Base-by-base conservation (phyloP, 2,329 filamentous ascomycete species). In the Neofusicoccum cordaticola region DNA sequence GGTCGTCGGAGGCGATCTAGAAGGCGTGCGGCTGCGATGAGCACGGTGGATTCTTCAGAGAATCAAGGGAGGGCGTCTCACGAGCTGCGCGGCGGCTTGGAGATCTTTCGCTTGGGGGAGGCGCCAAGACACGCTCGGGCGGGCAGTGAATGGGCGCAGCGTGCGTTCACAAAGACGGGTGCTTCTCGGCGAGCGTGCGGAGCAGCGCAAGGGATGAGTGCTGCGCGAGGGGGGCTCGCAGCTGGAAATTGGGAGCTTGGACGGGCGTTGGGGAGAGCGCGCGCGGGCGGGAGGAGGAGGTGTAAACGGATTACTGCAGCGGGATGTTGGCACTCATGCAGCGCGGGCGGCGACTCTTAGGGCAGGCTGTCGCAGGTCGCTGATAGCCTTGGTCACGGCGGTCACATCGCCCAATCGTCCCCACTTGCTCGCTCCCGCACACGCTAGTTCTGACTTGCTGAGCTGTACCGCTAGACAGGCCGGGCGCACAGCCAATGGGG, bases 61-160 rank as follows among this genome's bases (percentile, higher is more conserved):
- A 47, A 56, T 56, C 51, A 63, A 63, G 62, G 62, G 62, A 37
- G 62, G 41, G 41, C 50, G 62, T 63, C 62, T 63, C 44, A 63
- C 51, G 42, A 57, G 41, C 47, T 57, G 62, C 27, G 42, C 51
- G 62, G 60, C 60, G 44, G 60, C 35, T 31, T 62, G 60, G 60
- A 63, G 61, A 56, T 63, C 48, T 42, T 12, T 53, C 62, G 62
- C 62, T 63, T 63, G 62, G 51, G 60, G 62, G 39, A 19, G 39
- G 62, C 35, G 62, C 62, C 62, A 63, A 63, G 60, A 51, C 22
- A 52, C 41, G 42, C 56, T 51, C 37, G 45, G 60, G 61, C 61
- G 61, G 61, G 60, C 22, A 50, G 56, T 42, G 48, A 56, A 60
- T 45, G 45, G 44, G 47, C 19, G 37, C 47, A 63, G 35, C 53